Conservation (phyloP, 345 rosid species). For the Eutrema heterophyllum region DNA sequence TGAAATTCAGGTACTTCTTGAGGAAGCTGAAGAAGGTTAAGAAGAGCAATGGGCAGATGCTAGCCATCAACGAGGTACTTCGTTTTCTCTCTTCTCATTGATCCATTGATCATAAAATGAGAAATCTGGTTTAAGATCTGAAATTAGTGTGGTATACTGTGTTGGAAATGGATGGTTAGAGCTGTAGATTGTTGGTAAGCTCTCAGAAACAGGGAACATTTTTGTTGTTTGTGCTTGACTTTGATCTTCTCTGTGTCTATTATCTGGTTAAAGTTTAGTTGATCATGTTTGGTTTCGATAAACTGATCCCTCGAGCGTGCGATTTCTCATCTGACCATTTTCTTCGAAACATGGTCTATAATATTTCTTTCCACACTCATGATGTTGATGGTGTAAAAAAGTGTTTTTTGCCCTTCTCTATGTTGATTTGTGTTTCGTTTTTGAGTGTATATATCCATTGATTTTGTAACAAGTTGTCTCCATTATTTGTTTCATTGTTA, state of each 20-base stretch:
- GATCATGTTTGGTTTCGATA: neutral
- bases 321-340: neutral
- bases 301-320: neutral
- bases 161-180: neutral
- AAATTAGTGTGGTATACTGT: neutral
- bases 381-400: no score
- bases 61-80: slow-evolving; percentile 45
- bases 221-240: neutral
- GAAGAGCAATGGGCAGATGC: slow-evolving; percentile 49
- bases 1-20: slow-evolving; percentile 34
- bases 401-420: neutral
- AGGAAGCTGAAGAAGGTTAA: slow-evolving; percentile 45
- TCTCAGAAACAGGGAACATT: neutral
- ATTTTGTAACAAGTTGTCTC: no score
- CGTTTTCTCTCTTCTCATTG: neutral
- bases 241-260: neutral
- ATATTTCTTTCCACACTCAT: no score
- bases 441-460: no score
- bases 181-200: neutral
- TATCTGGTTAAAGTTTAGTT: neutral
- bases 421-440: no score
- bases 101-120: neutral
- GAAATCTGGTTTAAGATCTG: neutral
- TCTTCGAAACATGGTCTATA: neutral
- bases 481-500: no score